phyloP scores from a whole-genome alignment of 495 filamentous ascomycete species.

The Xylaria telfairii region DNA sequence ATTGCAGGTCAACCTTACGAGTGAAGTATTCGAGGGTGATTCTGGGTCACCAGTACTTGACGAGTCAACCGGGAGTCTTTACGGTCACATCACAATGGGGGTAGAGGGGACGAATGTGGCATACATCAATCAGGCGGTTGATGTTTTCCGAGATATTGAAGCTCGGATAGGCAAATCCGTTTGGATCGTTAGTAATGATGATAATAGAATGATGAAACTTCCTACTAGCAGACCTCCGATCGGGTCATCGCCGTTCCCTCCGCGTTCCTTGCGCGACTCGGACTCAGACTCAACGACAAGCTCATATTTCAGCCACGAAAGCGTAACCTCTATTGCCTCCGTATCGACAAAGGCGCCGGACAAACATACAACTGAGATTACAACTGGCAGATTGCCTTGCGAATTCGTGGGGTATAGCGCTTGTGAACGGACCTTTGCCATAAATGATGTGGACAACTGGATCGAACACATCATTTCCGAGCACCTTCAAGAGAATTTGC shows the following conservation, averaged over 20 bases:
- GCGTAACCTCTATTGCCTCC: too few relatives aligned
- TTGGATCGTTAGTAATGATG: not conserved
- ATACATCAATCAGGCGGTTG: conserved; percentile 33
- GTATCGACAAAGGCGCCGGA: too few relatives aligned
- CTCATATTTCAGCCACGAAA: too few relatives aligned
- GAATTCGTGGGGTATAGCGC: not conserved
- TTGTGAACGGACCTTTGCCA: not conserved
- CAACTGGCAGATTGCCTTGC: not conserved
- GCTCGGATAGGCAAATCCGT: not conserved
- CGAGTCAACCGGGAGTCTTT: conserved; percentile 27
- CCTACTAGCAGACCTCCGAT: not conserved
- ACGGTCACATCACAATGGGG: conserved; percentile 36
- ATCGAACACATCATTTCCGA: not conserved
- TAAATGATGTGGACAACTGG: not conserved
- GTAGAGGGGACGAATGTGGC: conserved; percentile 30
- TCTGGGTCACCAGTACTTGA: conserved; percentile 38
- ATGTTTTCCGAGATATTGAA: conserved; percentile 24
- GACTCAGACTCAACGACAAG: too few relatives aligned
- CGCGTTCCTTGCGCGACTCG: too few relatives aligned
- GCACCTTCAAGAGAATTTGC: conserved; percentile 10
- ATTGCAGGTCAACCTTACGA: not conserved
- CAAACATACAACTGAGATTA: too few relatives aligned
- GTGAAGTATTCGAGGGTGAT: conserved; percentile 28
- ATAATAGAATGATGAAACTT: not conserved
- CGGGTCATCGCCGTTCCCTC: not conserved